Percentiles rank a stretch among this genome's conserved stretches.
These are phyloP conservation scores for Trichophyton simii DNA, from an alignment of 2,329 filamentous ascomycete species.

Conservation along the genomic window DNA sequence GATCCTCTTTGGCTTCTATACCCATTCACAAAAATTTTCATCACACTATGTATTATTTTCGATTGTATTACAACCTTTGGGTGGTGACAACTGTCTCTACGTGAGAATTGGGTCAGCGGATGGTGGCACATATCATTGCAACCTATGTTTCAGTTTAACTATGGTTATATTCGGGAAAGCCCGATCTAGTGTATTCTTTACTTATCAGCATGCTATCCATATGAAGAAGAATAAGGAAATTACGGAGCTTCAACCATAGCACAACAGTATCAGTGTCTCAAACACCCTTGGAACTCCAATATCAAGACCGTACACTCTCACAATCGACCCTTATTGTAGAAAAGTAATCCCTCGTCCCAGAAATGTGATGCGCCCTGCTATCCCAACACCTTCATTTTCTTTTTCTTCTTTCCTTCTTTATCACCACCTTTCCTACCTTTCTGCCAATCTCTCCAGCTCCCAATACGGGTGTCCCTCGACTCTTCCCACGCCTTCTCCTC, in stretches of 20 bases:
- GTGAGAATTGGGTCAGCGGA: neutral
- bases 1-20: neutral
- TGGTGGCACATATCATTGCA: neutral
- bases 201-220: neutral
- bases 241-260: too few relatives aligned
- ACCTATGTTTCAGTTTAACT: neutral
- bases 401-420: slow-evolving; percentile 51
- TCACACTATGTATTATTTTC: neutral
- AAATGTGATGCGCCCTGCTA: neutral
- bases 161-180: neutral
- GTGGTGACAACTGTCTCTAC: neutral
- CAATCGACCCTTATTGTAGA: neutral
- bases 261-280: neutral
- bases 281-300: neutral
- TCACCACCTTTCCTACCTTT: slow-evolving; percentile 45
- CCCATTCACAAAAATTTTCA: neutral
- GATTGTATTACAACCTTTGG: neutral
- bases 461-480: slow-evolving; percentile 79
- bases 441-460: slow-evolving; percentile 85
- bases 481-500: slow-evolving; percentile 94
- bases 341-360: neutral
- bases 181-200: neutral
- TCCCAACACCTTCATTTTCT: slow-evolving; percentile 39
- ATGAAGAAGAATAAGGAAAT: neutral
- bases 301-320: neutral